Evolutionary conservation across 768 basidiomycete species (phyloP).

Genomic region (Mycena olivaceomarginata): DNA sequence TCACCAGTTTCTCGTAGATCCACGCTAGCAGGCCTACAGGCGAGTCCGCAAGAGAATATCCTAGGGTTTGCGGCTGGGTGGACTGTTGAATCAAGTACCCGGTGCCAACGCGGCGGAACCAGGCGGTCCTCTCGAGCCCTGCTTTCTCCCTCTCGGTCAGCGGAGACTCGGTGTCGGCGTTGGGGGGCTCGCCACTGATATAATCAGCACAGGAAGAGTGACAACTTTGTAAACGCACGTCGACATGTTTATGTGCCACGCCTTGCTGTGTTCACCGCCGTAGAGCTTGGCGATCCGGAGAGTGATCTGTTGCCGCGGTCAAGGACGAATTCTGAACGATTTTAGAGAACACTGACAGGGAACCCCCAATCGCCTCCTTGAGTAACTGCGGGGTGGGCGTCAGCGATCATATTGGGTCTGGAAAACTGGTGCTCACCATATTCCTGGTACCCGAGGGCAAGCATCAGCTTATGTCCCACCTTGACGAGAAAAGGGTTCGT

Average conservation of each 20-base stretch:
- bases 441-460: neutral
- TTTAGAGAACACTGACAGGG: neutral
- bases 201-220: neutral
- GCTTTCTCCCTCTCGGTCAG: neutral
- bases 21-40: neutral
- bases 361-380: neutral
- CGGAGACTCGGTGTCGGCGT: neutral
- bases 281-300: neutral
- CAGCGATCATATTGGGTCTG: neutral
- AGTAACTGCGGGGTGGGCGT: neutral
- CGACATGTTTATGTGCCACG: neutral
- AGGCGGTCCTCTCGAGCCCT: neutral
- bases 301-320: neutral
- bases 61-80: neutral
- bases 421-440: neutral
- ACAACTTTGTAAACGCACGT: neutral
- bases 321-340: neutral
- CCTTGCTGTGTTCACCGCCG: neutral
- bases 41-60: neutral
- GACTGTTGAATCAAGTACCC: neutral
- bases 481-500: neutral
- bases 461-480: neutral
- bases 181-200: neutral
- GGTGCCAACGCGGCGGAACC: neutral
- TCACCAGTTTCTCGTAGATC: neutral